phyloP scores from a whole-genome alignment of 208 protist genomes.

The Wallacemonas sp. region DNA sequence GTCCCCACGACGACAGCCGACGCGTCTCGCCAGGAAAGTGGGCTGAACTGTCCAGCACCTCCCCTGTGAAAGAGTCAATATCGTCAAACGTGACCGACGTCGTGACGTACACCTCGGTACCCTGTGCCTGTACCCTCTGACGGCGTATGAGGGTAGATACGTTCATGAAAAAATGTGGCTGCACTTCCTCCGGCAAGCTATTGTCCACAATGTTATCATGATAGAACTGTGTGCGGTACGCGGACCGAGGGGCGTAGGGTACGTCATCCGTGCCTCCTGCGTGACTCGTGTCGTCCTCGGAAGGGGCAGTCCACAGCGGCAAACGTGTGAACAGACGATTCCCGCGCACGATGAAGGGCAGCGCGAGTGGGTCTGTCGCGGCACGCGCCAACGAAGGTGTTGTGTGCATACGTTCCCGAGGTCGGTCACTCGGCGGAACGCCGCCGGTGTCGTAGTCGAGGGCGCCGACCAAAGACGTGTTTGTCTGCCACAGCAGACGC shows the following conservation, averaged over 20 bases:
- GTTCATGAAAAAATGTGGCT: constrained; percentile 68
- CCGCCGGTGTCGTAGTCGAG: constrained; percentile 29
- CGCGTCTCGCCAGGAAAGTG: no score
- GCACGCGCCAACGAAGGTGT: constrained; percentile 23
- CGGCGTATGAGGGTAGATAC: constrained; percentile 67
- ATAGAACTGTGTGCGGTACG: neutral
- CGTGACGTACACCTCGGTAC: constrained; percentile 71
- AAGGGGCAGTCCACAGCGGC: constrained; percentile 28
- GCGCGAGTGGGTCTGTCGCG: constrained; percentile 48
- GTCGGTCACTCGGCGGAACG: constrained; percentile 20
- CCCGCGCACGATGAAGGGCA: constrained; percentile 65
- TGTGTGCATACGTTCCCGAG: constrained; percentile 25
- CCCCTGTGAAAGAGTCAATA: constrained; percentile 33
- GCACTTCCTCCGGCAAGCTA: constrained; percentile 13
- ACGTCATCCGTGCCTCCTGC: no score
- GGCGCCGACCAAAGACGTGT: neutral
- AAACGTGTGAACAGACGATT: constrained; percentile 61
- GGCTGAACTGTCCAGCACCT: neutral
- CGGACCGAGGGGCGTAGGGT: neutral
- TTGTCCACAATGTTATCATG: neutral
- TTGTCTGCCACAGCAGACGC: constrained; percentile 27
- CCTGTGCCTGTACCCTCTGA: constrained; percentile 35
- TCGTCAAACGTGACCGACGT: constrained; percentile 51
- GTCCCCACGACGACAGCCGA: no score
- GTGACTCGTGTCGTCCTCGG: no score